Evolutionary conservation across 352 stramenopile species (phyloP), one percentile per base, ranked within the genome.

Genomic region (Pythium myriotylum): DNA sequence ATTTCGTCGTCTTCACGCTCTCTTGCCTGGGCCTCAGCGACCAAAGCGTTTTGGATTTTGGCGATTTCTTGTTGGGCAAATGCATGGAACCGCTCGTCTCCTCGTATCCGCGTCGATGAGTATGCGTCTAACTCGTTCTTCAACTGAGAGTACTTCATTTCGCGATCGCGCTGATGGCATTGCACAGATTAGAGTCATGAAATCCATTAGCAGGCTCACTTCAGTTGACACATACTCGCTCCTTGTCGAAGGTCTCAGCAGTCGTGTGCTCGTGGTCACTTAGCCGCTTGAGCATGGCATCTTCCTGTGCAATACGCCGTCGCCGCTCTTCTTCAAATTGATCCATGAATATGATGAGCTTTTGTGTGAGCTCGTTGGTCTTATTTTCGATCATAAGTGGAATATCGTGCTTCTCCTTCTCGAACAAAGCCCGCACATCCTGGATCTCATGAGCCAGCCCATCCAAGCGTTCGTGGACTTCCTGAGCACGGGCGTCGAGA

Each of bases 1-100:
- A 98, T 98, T 63, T 97, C 84, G 67, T 97, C 89, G 79, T 98
- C 95, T 65, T 96, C 86, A 26, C 80, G 69, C 57, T 97, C 77
- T 22, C 94, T 84, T 27, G 96, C 86, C 65, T 92, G 83, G 2
- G 83, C 71, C 70, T 92, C 86, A 3, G 81, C 51, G 17, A 90
- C 82, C 26, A 94, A 62, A 13, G 75, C 74, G 37, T 92, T 92
- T 64, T 92, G 81, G 50, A 94, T 89, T 54, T 83, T 88, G 50
- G 77, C 78, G 27, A 91, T 81, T 50, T 94, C 79, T 19, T 88
- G 69, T 62, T 91, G 76, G 3, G 76, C 81, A 16, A 92, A 86
- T 20, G 67, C 35, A 45, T 91, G 77, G 50, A 94, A 94, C n/a
- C 70, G 72, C 65, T 91, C 81, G 65, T 94, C 81, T 2, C 83